phyloP scores from a whole-genome alignment of 169 alveolate genomes.

The Babesia divergens region DNA sequence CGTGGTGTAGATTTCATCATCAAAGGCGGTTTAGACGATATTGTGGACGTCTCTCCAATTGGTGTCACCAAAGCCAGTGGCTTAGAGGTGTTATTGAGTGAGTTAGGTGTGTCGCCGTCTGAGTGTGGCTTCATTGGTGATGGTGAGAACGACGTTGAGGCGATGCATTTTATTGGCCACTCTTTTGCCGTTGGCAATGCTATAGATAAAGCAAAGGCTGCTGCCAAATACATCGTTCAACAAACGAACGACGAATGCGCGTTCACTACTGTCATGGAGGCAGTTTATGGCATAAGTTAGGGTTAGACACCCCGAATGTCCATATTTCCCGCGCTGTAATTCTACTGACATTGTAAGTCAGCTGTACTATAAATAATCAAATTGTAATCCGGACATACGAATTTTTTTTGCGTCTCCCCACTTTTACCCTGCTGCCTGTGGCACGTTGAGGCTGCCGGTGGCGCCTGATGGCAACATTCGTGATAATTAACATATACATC shows the following conservation, averaged over 20 bases:
- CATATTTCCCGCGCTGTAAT: too few species aligned
- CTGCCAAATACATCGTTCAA: conserved; percentile 30
- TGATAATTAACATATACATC: too few species aligned
- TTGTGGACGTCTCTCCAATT: conserved; percentile 14
- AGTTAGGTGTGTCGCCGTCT: not conserved
- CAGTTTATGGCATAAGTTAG: conserved; percentile 29
- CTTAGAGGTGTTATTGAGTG: not conserved
- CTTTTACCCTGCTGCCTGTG: too few species aligned
- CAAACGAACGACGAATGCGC: conserved; percentile 48
- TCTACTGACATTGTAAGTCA: too few species aligned
- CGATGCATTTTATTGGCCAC: not conserved
- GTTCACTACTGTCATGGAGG: conserved; percentile 17
- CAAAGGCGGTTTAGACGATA: not conserved
- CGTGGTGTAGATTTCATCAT: conserved; percentile 1
- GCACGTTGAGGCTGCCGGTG: too few species aligned
- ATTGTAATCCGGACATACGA: too few species aligned
- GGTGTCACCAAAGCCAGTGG: conserved; percentile 17
- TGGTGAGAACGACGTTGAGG: conserved; percentile 44
- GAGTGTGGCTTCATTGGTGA: conserved; percentile 39
- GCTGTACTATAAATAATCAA: too few species aligned
- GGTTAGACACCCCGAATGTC: too few species aligned
- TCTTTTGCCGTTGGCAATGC: conserved; percentile 62
- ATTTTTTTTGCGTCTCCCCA: too few species aligned
- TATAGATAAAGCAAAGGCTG: conserved; percentile 8
- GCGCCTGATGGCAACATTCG: too few species aligned